A percentile compares a stretch with the other conserved stretches of the same genome.
These are phyloP conservation scores for Penicillium cosmopolitanum DNA, from an alignment of 495 filamentous ascomycete species.

Conservation along the genomic window DNA sequence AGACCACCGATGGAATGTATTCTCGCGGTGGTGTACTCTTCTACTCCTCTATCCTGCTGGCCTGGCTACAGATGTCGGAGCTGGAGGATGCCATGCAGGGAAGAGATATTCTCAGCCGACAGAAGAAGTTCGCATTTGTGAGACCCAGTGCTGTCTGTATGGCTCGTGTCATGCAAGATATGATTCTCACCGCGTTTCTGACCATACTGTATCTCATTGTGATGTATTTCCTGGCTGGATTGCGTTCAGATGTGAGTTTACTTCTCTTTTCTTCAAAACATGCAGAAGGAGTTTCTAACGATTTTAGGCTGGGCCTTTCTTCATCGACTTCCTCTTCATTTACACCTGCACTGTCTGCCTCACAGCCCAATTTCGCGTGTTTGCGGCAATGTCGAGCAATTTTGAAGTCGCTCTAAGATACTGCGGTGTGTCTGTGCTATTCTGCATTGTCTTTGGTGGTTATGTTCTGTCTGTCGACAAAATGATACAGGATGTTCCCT, in stretches of 20 bases:
- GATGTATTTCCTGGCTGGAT: constrained; percentile 66
- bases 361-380: constrained; percentile 48
- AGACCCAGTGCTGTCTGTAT: constrained; percentile 75
- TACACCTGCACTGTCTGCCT: constrained; percentile 57
- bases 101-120: constrained; percentile 74
- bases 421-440: constrained; percentile 38
- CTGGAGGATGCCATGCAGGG: constrained; percentile 70
- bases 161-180: constrained; percentile 70
- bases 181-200: constrained; percentile 65
- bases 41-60: constrained; percentile 76
- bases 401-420: constrained; percentile 45
- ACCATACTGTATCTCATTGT: constrained; percentile 70
- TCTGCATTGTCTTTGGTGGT: constrained; percentile 42
- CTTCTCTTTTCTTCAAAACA: background rate
- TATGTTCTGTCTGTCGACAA: constrained; percentile 43
- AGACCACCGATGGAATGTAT: constrained; percentile 53
- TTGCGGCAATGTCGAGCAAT: constrained; percentile 46
- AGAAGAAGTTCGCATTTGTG: constrained; percentile 78
- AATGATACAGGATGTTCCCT: constrained; percentile 41
- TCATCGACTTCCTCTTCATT: constrained; percentile 59
- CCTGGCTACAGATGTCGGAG: constrained; percentile 78
- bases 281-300: background rate
- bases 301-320: constrained; percentile 49
- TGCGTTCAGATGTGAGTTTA: constrained; percentile 45
- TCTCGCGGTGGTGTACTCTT: constrained; percentile 59